These are phyloP conservation scores for Fraxinus greggii DNA, from an alignment of 305 asterid genomes.

Conservation along the genomic window DNA sequence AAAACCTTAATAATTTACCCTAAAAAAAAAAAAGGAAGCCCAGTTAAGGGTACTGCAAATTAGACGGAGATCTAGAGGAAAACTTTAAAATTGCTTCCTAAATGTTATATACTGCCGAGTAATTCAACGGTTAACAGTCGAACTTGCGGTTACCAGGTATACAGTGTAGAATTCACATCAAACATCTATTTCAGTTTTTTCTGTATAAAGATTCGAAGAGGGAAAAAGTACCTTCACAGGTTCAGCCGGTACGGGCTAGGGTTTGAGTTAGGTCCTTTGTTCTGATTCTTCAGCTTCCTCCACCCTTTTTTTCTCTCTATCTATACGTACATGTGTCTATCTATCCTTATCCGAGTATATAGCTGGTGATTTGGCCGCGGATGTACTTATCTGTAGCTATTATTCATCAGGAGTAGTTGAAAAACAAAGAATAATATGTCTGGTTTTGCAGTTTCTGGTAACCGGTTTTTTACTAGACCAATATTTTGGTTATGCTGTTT, in stretches of 20 bases:
- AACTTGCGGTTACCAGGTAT: not conserved
- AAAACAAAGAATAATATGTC: not conserved
- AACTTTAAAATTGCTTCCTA: not conserved
- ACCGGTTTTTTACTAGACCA: not conserved
- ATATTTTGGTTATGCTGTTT: not conserved
- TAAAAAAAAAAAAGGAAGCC: not conserved
- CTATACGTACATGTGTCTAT: too few relatives aligned
- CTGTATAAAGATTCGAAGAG: conserved; percentile 20
- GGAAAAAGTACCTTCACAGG: conserved; percentile 21
- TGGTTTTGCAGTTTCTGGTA: not conserved
- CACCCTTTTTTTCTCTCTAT: not conserved
- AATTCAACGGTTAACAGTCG: not conserved
- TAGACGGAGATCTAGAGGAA: conserved; percentile 22
- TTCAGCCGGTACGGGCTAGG: conserved; percentile 30
- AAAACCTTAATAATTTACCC: not conserved
- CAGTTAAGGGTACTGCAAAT: not conserved
- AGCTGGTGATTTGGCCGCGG: not conserved
- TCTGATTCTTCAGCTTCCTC: conserved; percentile 7
- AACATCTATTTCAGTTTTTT: conserved; percentile 3
- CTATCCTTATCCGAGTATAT: not conserved
- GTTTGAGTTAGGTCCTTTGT: conserved; percentile 25
- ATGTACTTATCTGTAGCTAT: not conserved
- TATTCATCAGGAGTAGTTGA: not conserved
- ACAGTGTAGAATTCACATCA: not conserved
- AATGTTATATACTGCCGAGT: not conserved